phyloP scores from a whole-genome alignment of 371 early-diverging fungal species.

The Mucor piriformis region DNA sequence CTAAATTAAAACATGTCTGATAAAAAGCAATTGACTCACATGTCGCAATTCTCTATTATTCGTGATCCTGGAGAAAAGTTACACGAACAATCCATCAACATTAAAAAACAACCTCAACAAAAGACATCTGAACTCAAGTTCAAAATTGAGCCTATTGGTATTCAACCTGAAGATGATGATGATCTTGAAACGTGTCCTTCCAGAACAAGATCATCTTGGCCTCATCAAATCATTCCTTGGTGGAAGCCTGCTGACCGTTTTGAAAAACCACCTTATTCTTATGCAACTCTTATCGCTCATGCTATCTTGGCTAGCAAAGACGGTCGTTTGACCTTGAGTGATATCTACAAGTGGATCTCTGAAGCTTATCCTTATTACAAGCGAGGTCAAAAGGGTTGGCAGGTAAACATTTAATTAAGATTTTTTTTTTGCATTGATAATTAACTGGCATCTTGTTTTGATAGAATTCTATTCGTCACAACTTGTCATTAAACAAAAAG shows the following conservation, averaged over 20 bases:
- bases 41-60: conserved; percentile 34
- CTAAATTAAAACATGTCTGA: conserved; percentile 10
- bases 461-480: conserved; percentile 99
- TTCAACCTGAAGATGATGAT: conserved; percentile 49
- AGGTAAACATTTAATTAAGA: conserved; percentile 53
- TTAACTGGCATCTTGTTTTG: neutral
- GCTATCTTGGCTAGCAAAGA: conserved; percentile 83
- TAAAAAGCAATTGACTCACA: conserved; percentile 12
- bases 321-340: conserved; percentile 82
- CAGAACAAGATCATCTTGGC: conserved; percentile 41
- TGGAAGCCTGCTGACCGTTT: conserved; percentile 46
- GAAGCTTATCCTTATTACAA: conserved; percentile 78
- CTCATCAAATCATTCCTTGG: conserved; percentile 47
- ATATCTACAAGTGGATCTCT: conserved; percentile 93
- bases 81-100: conserved; percentile 2
- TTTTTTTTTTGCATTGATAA: neutral
- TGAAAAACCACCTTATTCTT: conserved; percentile 88
- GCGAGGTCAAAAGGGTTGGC: conserved; percentile 80
- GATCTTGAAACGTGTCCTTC: conserved; percentile 49
- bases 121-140: conserved; percentile 27
- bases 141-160: conserved; percentile 46
- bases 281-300: conserved; percentile 90
- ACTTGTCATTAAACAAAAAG: conserved; percentile 92
- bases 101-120: conserved; percentile 6
- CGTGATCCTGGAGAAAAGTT: conserved; percentile 25